Evolutionary conservation across 1,284 basidiomycete genomes (phyloP).

Genomic region (Fomitopsis betulina): DNA sequence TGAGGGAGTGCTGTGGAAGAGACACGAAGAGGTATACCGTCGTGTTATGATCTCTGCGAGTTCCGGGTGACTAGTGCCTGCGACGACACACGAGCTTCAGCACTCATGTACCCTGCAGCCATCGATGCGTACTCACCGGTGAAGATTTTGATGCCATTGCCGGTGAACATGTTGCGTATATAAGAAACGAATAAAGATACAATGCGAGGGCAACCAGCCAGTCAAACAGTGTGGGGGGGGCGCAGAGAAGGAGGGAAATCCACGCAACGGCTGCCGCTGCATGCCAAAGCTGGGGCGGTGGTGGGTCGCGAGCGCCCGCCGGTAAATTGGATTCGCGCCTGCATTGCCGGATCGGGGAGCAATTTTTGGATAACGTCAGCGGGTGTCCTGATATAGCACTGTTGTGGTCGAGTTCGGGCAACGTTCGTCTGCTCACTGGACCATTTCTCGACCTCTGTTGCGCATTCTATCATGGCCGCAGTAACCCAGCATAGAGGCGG

Average conservation of each 20-base stretch:
- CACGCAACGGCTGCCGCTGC: conserved; percentile 3
- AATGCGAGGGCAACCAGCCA: conserved; percentile 10
- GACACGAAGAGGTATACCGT: conserved; percentile 49
- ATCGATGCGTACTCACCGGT: conserved; percentile 57
- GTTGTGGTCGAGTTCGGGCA: neutral
- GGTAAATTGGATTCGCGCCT: neutral
- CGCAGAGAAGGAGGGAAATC: conserved; percentile 6
- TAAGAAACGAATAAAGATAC: conserved; percentile 28
- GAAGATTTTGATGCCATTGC: conserved; percentile 88
- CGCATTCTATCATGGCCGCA: neutral
- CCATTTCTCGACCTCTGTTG: neutral
- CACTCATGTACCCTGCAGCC: conserved; percentile 3
- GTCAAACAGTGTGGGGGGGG: conserved; percentile 13
- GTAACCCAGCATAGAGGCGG: neutral
- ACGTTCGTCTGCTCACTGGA: neutral
- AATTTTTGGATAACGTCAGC: conserved; percentile 1
- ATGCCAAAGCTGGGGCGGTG: neutral
- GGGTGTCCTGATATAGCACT: neutral
- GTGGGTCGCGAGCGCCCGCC: conserved; percentile 1
- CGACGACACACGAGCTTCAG: conserved; percentile 3
- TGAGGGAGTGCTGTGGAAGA: neutral
- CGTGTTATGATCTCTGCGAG: conserved; percentile 92
- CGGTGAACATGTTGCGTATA: conserved; percentile 57
- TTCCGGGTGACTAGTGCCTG: conserved; percentile 94
- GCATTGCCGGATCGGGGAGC: neutral